A percentile compares a stretch with the other conserved stretches of the same genome.
Conservation (phyloP, 805 yeast genomes). For the Wickerhamomyces sydowiorum region DNA sequence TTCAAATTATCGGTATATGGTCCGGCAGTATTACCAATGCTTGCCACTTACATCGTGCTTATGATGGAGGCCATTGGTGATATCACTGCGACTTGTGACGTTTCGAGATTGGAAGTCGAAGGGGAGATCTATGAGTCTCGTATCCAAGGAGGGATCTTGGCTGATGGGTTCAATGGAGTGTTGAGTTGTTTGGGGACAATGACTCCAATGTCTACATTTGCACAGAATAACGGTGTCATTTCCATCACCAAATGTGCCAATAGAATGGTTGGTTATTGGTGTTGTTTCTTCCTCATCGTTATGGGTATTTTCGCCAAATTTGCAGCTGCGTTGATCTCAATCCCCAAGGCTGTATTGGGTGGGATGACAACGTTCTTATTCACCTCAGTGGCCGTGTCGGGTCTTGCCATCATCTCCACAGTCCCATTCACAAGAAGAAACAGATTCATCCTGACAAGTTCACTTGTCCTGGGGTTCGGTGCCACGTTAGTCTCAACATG, state of each 20-base stretch:
- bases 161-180: slow-evolving; percentile 80
- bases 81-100: slow-evolving; percentile 91
- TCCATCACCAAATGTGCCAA: slow-evolving; percentile 90
- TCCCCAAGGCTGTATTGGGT: slow-evolving; percentile 76
- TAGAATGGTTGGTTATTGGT: slow-evolving; percentile 73
- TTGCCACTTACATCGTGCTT: slow-evolving; percentile 75
- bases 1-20: slow-evolving; percentile 74
- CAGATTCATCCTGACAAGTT: slow-evolving; percentile 61
- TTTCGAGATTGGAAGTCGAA: slow-evolving; percentile 77
- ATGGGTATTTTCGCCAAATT: slow-evolving; percentile 89
- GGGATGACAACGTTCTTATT: slow-evolving; percentile 85
- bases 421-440: slow-evolving; percentile 61
- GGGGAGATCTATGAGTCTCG: slow-evolving; percentile 79
- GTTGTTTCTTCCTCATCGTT: slow-evolving; percentile 70
- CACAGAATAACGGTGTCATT: slow-evolving; percentile 94
- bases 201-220: slow-evolving; percentile 90
- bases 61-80: slow-evolving; percentile 96
- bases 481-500: slow-evolving; percentile 59
- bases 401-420: slow-evolving; percentile 56
- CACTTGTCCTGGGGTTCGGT: slow-evolving; percentile 62
- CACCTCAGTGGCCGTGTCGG: slow-evolving; percentile 72
- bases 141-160: slow-evolving; percentile 88
- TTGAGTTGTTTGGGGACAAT: slow-evolving; percentile 74
- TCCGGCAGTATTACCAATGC: slow-evolving; percentile 78
- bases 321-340: slow-evolving; percentile 83